phyloP scores from a whole-genome alignment of 108 stramenopile genomes.

The Conticribra weissflogii region DNA sequence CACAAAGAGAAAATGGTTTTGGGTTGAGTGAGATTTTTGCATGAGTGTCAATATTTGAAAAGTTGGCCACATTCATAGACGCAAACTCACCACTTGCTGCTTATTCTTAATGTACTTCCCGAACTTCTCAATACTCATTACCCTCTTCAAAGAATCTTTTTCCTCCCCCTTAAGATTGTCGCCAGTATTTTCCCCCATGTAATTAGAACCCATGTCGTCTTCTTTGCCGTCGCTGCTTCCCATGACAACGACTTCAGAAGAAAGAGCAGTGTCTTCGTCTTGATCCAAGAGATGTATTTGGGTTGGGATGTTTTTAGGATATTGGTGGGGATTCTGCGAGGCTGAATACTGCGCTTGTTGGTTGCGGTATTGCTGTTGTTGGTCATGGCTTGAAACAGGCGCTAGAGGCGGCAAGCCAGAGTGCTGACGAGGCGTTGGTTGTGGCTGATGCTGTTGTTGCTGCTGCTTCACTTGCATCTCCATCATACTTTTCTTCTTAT shows the following conservation, averaged over 20 bases:
- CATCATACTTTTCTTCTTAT: background rate
- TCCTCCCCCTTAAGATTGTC: background rate
- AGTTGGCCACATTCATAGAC: no score
- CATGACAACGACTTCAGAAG: constrained; percentile 9
- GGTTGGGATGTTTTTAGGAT: constrained; percentile 7
- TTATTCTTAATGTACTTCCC: constrained; percentile 27
- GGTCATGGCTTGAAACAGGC: background rate
- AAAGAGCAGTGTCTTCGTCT: constrained; percentile 24
- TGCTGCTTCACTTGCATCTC: constrained; percentile 9
- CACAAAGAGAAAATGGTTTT: background rate
- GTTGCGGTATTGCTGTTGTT: background rate
- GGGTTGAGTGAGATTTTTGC: background rate
- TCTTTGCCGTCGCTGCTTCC: background rate
- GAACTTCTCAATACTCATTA: constrained; percentile 21
- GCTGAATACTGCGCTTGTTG: constrained; percentile 22
- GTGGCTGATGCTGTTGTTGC: constrained; percentile 26
- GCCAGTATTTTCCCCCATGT: background rate
- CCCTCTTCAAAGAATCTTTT: constrained; percentile 23
- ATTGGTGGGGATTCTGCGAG: background rate
- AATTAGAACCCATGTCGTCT: background rate
- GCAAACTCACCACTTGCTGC: constrained; percentile 23
- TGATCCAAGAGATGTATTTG: constrained; percentile 37
- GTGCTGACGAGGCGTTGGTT: background rate
- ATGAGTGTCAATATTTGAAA: no score
- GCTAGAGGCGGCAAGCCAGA: background rate